Evolutionary conservation across 768 basidiomycete species (phyloP).

Genomic region (Saitozyma podzolica): DNA sequence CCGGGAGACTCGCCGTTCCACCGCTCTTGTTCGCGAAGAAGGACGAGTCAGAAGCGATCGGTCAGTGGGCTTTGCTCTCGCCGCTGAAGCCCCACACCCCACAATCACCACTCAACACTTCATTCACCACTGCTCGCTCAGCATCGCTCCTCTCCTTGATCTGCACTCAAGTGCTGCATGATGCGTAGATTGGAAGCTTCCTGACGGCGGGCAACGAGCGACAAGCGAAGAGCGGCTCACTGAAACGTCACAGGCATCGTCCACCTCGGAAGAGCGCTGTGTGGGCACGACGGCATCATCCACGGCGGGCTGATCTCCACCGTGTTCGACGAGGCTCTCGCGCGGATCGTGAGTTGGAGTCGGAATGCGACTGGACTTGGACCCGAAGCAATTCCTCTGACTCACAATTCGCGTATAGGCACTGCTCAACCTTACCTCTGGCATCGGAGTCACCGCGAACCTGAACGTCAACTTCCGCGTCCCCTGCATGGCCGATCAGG

Average conservation of each 20-base stretch:
- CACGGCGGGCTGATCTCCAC: conserved; percentile 92
- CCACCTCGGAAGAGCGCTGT: conserved; percentile 81
- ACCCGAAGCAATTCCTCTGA: not conserved
- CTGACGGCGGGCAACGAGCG: too few relatives aligned
- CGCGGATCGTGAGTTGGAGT: conserved; percentile 63
- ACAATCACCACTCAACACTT: not conserved
- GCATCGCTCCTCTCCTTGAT: too few relatives aligned
- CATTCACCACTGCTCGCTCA: not conserved
- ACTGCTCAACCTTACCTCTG: conserved; percentile 77
- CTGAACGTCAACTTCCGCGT: conserved; percentile 78
- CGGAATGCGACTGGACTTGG: not conserved
- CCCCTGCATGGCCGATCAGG: conserved; percentile 87
- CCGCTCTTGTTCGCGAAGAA: conserved; percentile 72
- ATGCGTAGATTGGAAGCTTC: conserved; percentile 50
- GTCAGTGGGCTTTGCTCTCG: conserved; percentile 63
- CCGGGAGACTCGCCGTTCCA: conserved; percentile 76
- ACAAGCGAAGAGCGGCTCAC: not conserved
- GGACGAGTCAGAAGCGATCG: conserved; percentile 72
- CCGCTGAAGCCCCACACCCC: conserved; percentile 63
- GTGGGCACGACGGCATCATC: conserved; percentile 86
- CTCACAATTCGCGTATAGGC: conserved; percentile 60
- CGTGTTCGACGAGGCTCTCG: conserved; percentile 79
- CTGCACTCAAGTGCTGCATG: conserved; percentile 66
- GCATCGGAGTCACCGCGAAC: conserved; percentile 89
- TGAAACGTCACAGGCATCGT: conserved; percentile 58